phyloP scores from a whole-genome alignment of 345 rosid genomes.

The Lagerstroemia speciosa region DNA sequence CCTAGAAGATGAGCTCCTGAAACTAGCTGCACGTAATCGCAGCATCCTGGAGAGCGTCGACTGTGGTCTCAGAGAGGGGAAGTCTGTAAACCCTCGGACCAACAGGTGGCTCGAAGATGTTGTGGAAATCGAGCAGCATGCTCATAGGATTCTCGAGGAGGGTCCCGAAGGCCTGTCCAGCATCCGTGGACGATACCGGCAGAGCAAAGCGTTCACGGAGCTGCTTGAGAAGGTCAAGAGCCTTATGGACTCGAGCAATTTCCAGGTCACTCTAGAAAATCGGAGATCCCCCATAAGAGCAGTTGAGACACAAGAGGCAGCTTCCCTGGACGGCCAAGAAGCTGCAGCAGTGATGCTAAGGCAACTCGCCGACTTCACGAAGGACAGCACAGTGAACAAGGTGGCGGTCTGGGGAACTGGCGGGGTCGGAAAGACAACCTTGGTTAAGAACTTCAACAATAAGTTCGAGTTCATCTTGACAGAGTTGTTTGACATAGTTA shows the following conservation, averaged over 20 bases:
- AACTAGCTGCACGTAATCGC: conserved; percentile 13
- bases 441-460: conserved; percentile 23
- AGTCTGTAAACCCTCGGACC: conserved; percentile 12
- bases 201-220: conserved; percentile 10
- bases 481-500: conserved; percentile 14
- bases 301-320: conserved; percentile 18
- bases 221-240: conserved; percentile 11
- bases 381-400: conserved; percentile 10
- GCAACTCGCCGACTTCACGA: conserved; percentile 9
- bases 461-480: background rate
- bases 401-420: conserved; percentile 25
- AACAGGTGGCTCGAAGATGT: conserved; percentile 19
- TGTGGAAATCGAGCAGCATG: conserved; percentile 15
- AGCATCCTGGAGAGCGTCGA: conserved; percentile 11
- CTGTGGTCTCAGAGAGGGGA: conserved; percentile 23
- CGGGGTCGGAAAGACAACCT: conserved; percentile 23
- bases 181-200: conserved; percentile 8
- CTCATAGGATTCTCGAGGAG: conserved; percentile 12
- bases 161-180: conserved; percentile 4
- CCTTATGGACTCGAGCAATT: conserved; percentile 13
- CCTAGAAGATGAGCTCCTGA: conserved; percentile 13
- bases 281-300: conserved; percentile 21
- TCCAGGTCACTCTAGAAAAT: conserved; percentile 9
- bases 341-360: conserved; percentile 16
- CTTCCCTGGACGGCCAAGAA: conserved; percentile 23